A percentile compares a stretch with the other conserved stretches of the same genome.
These are phyloP conservation scores for Boletellus ananiceps DNA, from an alignment of 768 basidiomycete species.

Conservation along the genomic window DNA sequence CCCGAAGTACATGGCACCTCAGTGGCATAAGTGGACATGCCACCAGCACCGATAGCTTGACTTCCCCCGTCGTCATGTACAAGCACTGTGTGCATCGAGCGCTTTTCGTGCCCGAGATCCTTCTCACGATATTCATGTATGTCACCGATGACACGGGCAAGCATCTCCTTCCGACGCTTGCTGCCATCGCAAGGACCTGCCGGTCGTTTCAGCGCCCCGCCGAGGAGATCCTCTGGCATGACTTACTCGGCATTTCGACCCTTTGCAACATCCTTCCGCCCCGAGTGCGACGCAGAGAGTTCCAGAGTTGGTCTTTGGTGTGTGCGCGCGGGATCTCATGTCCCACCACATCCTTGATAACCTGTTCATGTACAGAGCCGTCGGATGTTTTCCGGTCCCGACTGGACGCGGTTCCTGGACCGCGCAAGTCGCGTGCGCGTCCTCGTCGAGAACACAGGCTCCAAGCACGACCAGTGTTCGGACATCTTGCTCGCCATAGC, in stretches of 20 bases:
- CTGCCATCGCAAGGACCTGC: slow-evolving; percentile 27
- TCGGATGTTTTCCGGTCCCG: slow-evolving; percentile 13
- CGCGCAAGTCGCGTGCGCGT: slow-evolving; percentile 16
- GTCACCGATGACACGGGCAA: slow-evolving; percentile 15
- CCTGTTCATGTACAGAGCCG: slow-evolving; percentile 10
- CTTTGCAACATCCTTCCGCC: slow-evolving; percentile 17
- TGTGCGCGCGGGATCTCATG: background rate
- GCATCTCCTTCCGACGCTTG: slow-evolving; percentile 16
- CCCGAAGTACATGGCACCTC: too few species aligned
- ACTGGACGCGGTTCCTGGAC: slow-evolving; percentile 18
- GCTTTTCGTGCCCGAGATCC: slow-evolving; percentile 20
- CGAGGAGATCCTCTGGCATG: slow-evolving; percentile 23
- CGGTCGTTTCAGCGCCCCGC: slow-evolving; percentile 15
- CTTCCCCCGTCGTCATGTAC: background rate
- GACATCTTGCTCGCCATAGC: slow-evolving; percentile 15
- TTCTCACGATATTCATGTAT: slow-evolving; percentile 19
- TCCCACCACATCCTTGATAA: background rate
- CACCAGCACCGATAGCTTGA: background rate
- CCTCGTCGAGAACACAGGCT: slow-evolving; percentile 1
- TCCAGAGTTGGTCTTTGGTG: slow-evolving; percentile 20
- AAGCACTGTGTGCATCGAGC: slow-evolving; percentile 14
- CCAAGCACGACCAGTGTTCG: background rate
- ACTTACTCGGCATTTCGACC: slow-evolving; percentile 6
- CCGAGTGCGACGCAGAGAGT: slow-evolving; percentile 10
- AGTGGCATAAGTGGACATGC: background rate